Evolutionary conservation across 2,329 filamentous ascomycete species (phyloP).

Genomic region (Fusarium sambucinum): DNA sequence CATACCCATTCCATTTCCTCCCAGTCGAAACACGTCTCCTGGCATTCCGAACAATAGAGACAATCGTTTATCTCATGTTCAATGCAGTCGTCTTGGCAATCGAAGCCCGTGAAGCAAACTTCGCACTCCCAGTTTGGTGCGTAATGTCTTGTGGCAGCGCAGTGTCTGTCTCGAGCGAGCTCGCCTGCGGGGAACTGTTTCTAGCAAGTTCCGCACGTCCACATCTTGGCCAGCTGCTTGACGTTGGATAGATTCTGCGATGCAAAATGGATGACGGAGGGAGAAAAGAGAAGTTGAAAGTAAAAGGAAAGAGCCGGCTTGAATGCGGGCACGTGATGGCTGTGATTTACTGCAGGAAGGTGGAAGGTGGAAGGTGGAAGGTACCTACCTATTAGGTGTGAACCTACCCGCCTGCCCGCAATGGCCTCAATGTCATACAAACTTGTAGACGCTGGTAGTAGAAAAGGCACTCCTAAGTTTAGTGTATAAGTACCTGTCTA

Average conservation of each 20-base stretch:
- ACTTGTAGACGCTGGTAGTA: too few species aligned
- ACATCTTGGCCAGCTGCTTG: too few species aligned
- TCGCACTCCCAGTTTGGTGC: constrained; percentile 46
- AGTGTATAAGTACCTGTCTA: too few species aligned
- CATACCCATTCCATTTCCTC: constrained; percentile 9
- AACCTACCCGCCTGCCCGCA: neutral
- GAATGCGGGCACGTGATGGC: neutral
- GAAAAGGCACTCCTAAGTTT: too few species aligned
- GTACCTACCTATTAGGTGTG: neutral
- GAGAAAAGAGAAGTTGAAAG: neutral
- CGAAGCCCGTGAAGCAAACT: constrained; percentile 40
- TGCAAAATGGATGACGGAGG: neutral
- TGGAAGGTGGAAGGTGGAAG: too few species aligned
- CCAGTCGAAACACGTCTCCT: constrained; percentile 1
- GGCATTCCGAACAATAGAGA: constrained; percentile 47
- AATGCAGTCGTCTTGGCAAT: constrained; percentile 3
- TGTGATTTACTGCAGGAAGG: neutral
- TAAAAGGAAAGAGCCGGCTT: neutral
- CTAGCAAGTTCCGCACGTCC: constrained; percentile 48
- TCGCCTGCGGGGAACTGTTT: constrained; percentile 42
- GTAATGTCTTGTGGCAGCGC: constrained; percentile 40
- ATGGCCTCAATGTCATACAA: too few species aligned
- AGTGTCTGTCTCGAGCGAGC: constrained; percentile 46
- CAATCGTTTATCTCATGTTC: constrained; percentile 49
- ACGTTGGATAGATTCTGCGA: fast-evolving